Evolutionary conservation across 176 grass and related monocot genomes (phyloP).

Genomic region (Aegilops umbellulata): DNA sequence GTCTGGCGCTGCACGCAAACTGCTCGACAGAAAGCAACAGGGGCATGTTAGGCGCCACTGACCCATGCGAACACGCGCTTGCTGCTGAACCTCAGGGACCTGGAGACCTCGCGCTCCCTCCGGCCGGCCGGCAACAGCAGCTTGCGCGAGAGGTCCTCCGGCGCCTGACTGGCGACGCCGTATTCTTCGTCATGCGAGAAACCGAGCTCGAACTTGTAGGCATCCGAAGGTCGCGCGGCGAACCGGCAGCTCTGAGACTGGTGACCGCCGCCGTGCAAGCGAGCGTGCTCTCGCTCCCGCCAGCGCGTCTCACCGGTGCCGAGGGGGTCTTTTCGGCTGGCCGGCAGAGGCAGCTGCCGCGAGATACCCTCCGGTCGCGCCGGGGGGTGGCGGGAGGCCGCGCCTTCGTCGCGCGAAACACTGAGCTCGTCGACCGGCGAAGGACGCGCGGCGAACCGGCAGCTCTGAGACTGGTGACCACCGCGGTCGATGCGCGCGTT

Average conservation of each 20-base stretch:
- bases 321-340: not conserved
- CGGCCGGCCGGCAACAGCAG: not conserved
- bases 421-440: conserved; percentile 19
- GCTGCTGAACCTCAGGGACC: conserved; percentile 22
- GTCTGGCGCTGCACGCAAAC: not conserved
- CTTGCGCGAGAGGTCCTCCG: not conserved
- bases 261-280: not conserved
- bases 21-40: not conserved
- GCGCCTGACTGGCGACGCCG: not conserved
- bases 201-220: conserved; percentile 16
- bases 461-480: conserved; percentile 12
- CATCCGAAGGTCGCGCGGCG: conserved; percentile 1
- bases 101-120: conserved; percentile 6
- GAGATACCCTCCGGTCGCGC: not conserved
- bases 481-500: not conserved
- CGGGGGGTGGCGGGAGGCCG: not conserved
- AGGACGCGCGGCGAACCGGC: conserved; percentile 17
- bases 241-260: conserved; percentile 36
- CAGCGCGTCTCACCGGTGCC: not conserved
- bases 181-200: not conserved
- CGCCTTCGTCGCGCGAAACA: not conserved
- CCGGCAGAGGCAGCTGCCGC: not conserved
- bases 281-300: too few species aligned
- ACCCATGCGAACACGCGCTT: conserved; percentile 25
- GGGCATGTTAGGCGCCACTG: not conserved